Evolutionary conservation across 106 monocot species (phyloP), one percentile per base, ranked within the genome.

Genomic region (Dioscorea dumetorum): DNA sequence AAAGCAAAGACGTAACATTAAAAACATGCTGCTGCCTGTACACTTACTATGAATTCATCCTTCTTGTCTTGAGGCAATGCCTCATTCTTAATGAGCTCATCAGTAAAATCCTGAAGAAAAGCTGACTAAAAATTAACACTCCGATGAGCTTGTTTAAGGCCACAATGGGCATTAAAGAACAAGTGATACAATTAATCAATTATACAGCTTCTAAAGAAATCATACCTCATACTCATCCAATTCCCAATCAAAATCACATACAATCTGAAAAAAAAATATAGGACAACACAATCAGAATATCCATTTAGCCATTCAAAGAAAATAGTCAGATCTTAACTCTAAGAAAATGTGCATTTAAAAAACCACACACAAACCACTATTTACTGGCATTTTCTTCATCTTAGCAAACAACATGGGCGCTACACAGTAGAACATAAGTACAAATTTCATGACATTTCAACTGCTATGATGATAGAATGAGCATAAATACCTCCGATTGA

Each of bases 211-310:
- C 41, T 41, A 10, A 41, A 8, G 41, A 41, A 6, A 41, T 8
- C 41, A 33, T 78, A 90, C 90, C 85, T 85, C 83, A 24, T 78
- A 57, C 3, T 85, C 80, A 64, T 90, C 85, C 21, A 90, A 20
- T 17, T 90, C 85, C 82, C 83, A 90, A 63, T 90, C 90, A 64
- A 83, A 90, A 62, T 86, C 83, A 69, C 83, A 75, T 35, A 90
- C 80, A 73, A 90, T 61, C 90, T 90, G 78, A 71, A 83, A 22
- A 74, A 56, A 51, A 63, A 65, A 19, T 34, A 21, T 8, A 50
- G 49, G 60, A 32, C 8, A 49, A 66, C 34, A 67, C 4, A 60
- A 61, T 7, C 24, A 57, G 5, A 63, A 57, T 33, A 7, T 68
- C 8, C 18, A 41, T 14, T 35, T 15, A 35, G 16, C 18, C 41